Evolutionary conservation across 306 rosid genomes (phyloP).

Genomic region (Fagus crenata): DNA sequence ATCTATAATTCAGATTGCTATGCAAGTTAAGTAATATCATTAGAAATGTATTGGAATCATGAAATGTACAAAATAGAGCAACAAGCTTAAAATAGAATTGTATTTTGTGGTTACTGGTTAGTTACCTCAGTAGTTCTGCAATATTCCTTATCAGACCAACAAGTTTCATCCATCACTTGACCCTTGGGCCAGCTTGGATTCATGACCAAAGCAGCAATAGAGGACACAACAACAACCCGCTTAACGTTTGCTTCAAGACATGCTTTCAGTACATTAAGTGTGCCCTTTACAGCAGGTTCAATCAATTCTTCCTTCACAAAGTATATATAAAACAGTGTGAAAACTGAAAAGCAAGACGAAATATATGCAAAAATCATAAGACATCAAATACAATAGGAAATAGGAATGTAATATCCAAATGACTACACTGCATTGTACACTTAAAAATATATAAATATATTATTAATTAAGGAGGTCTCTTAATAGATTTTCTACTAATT

Average conservation of each 20-base stretch:
- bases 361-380: too few relatives aligned
- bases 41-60: not conserved
- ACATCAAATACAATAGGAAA: not conserved
- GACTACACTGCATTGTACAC: not conserved
- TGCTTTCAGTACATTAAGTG: slow-evolving; percentile 40
- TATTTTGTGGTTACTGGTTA: not conserved
- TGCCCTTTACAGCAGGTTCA: slow-evolving; percentile 35
- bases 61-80: not conserved
- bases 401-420: not conserved
- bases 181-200: slow-evolving; percentile 40
- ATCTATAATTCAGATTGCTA: too few relatives aligned
- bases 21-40: not conserved
- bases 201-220: slow-evolving; percentile 29
- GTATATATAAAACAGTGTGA: not conserved
- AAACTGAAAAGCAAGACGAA: too few relatives aligned
- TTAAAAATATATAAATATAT: not conserved
- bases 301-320: slow-evolving; percentile 29
- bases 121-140: slow-evolving; percentile 41
- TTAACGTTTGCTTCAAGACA: slow-evolving; percentile 40
- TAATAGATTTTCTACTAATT: not conserved
- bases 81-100: not conserved
- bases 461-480: not conserved
- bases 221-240: slow-evolving; percentile 45
- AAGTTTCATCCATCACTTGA: slow-evolving; percentile 43
- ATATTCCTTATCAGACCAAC: slow-evolving; percentile 51